These are phyloP conservation scores for Vanderwaltozyma polyspora DNA, from an alignment of 805 yeast species.

Conservation along the genomic window DNA sequence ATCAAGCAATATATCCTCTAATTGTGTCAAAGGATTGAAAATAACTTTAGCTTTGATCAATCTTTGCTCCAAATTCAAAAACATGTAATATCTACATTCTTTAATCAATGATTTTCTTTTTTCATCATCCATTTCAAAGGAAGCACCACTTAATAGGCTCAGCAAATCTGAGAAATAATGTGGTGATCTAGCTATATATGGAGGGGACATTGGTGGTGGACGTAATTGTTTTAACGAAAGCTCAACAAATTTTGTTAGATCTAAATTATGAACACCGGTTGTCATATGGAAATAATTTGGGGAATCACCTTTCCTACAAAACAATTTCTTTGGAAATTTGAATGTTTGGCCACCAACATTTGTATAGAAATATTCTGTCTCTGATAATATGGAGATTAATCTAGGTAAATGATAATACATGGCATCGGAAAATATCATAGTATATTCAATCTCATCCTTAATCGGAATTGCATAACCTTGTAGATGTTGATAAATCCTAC, in stretches of 20 bases:
- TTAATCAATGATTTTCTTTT: slow-evolving; percentile 47
- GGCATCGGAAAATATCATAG: slow-evolving; percentile 58
- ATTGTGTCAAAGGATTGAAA: slow-evolving; percentile 39
- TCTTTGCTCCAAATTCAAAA: slow-evolving; percentile 62
- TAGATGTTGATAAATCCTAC: slow-evolving; percentile 54
- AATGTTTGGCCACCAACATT: slow-evolving; percentile 51
- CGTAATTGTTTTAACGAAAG: slow-evolving; percentile 38
- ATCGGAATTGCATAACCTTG: slow-evolving; percentile 69
- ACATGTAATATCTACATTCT: slow-evolving; percentile 72
- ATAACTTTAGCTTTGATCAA: slow-evolving; percentile 42
- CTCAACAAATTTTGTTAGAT: slow-evolving; percentile 33
- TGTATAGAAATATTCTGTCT: slow-evolving; percentile 45
- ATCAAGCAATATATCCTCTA: slow-evolving; percentile 48
- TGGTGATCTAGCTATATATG: slow-evolving; percentile 41
- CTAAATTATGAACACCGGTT: slow-evolving; percentile 39
- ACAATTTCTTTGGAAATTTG: slow-evolving; percentile 43
- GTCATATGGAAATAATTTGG: slow-evolving; percentile 71
- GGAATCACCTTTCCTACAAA: slow-evolving; percentile 51
- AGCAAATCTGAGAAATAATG: slow-evolving; percentile 45
- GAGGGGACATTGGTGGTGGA: slow-evolving; percentile 68
- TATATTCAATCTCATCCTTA: slow-evolving; percentile 47
- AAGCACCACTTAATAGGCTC: slow-evolving; percentile 44
- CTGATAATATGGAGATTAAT: slow-evolving; percentile 36
- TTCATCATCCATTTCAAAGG: slow-evolving; percentile 37
- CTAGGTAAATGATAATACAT: slow-evolving; percentile 56